A percentile compares a stretch with the other conserved stretches of the same genome.
These are phyloP conservation scores for Aeminium ludgeri DNA, from an alignment of 495 filamentous ascomycete species.

Conservation along the genomic window DNA sequence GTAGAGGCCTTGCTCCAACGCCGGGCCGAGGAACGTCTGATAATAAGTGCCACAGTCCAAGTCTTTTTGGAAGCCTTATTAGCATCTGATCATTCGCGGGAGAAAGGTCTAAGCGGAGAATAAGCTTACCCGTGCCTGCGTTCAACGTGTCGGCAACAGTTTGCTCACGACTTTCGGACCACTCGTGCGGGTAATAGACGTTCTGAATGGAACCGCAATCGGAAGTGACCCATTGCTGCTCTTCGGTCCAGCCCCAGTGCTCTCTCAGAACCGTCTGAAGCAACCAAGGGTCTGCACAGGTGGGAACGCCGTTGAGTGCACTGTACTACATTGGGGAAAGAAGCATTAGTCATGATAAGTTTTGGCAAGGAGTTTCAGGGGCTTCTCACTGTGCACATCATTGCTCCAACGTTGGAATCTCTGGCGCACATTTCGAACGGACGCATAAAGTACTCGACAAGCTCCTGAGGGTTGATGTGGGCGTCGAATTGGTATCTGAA, in stretches of 20 bases:
- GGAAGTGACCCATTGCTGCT: slow-evolving; percentile 18
- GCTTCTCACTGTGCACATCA: slow-evolving; percentile 27
- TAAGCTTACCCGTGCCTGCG: slow-evolving; percentile 31
- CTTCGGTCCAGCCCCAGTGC: slow-evolving; percentile 13
- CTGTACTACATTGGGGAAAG: slow-evolving; percentile 1
- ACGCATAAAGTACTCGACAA: slow-evolving; percentile 16
- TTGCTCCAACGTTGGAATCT: slow-evolving; percentile 8
- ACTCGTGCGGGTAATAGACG: slow-evolving; percentile 14
- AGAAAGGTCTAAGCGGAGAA: no score
- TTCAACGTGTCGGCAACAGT: slow-evolving; percentile 6
- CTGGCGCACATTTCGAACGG: slow-evolving; percentile 9
- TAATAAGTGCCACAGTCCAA: slow-evolving; percentile 45
- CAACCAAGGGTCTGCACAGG: slow-evolving; percentile 14
- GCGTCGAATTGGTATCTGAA: slow-evolving; percentile 9
- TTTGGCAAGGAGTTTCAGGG: background rate
- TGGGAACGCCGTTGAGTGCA: slow-evolving; percentile 16
- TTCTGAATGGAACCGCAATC: slow-evolving; percentile 15
- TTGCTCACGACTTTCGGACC: slow-evolving; percentile 1
- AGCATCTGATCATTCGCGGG: no score
- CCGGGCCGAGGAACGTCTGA: slow-evolving; percentile 32
- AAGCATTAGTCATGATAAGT: background rate
- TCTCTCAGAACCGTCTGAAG: slow-evolving; percentile 12
- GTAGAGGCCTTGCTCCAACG: slow-evolving; percentile 33
- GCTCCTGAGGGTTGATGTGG: slow-evolving; percentile 10
- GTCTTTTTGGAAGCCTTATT: no score